These are phyloP conservation scores for Cicer chorassanicum DNA, from an alignment of 306 rosid species.

Conservation along the genomic window DNA sequence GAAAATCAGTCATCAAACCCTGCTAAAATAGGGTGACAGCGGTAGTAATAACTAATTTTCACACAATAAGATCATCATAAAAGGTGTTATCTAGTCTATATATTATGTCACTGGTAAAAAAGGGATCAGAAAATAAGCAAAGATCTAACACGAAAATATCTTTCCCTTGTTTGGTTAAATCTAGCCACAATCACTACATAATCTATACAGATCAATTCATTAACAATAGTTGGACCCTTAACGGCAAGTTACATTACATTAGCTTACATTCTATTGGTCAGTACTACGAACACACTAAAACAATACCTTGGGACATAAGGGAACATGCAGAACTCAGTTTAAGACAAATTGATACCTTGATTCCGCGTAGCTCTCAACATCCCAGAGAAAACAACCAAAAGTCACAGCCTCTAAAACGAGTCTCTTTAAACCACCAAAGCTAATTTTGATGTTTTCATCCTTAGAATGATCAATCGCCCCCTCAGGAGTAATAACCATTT, in stretches of 20 bases:
- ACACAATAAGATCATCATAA: constrained; percentile 13
- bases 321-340: constrained; percentile 50
- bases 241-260: constrained; percentile 42
- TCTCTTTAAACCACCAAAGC: constrained; percentile 85
- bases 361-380: constrained; percentile 92
- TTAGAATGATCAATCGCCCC: constrained; percentile 78
- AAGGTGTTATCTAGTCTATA: constrained; percentile 1
- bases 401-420: constrained; percentile 91
- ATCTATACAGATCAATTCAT: constrained; percentile 51
- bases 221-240: constrained; percentile 20
- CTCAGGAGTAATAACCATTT: constrained; percentile 65
- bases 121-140: background rate
- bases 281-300: constrained; percentile 33
- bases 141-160: background rate
- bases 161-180: constrained; percentile 20
- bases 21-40: background rate
- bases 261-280: constrained; percentile 33
- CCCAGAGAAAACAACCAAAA: constrained; percentile 95
- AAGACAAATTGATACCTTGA: constrained; percentile 85
- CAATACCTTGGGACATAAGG: constrained; percentile 18
- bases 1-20: background rate
- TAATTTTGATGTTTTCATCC: constrained; percentile 73
- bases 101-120: constrained; percentile 1
- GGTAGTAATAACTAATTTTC: background rate
- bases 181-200: constrained; percentile 32